phyloP scores from a whole-genome alignment of 2,329 filamentous ascomycete species.

The Ampelomyces quisqualis region DNA sequence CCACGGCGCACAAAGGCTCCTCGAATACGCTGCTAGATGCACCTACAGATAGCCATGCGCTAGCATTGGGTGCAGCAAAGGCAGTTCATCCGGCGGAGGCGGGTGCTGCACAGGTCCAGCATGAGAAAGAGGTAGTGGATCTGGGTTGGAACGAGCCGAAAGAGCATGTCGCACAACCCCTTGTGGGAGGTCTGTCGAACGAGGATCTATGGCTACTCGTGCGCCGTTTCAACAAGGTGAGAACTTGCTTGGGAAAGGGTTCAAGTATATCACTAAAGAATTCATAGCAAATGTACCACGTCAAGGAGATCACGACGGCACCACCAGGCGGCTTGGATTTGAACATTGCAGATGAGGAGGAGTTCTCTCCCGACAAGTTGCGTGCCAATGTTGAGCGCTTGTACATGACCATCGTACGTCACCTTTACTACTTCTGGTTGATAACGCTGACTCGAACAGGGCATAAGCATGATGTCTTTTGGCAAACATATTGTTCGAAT shows the following conservation, averaged over 20 bases:
- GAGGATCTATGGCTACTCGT: conserved; percentile 73
- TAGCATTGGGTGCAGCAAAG: conserved; percentile 45
- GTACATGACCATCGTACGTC: conserved; percentile 69
- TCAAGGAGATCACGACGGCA: conserved; percentile 64
- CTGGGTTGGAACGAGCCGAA: conserved; percentile 69
- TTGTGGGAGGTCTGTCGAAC: conserved; percentile 69
- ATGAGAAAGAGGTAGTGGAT: conserved; percentile 59
- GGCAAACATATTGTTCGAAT: conserved; percentile 75
- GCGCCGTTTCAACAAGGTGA: conserved; percentile 71
- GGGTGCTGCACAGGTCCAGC: conserved; percentile 48
- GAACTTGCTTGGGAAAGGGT: neutral
- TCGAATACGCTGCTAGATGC: conserved; percentile 42
- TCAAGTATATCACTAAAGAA: conserved; percentile 21
- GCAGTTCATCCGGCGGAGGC: conserved; percentile 41
- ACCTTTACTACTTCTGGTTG: neutral
- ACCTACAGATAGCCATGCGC: conserved; percentile 51
- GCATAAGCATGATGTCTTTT: conserved; percentile 64
- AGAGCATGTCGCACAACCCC: conserved; percentile 56
- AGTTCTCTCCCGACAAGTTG: conserved; percentile 82
- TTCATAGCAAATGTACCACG: conserved; percentile 62
- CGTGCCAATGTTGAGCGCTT: conserved; percentile 74
- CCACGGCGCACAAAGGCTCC: conserved; percentile 30
- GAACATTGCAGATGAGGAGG: conserved; percentile 77
- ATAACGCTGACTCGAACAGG: conserved; percentile 24
- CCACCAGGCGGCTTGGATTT: conserved; percentile 72